Base-by-base conservation (phyloP, 75 land plant species). In the Selaginella moellendorffii region DNA sequence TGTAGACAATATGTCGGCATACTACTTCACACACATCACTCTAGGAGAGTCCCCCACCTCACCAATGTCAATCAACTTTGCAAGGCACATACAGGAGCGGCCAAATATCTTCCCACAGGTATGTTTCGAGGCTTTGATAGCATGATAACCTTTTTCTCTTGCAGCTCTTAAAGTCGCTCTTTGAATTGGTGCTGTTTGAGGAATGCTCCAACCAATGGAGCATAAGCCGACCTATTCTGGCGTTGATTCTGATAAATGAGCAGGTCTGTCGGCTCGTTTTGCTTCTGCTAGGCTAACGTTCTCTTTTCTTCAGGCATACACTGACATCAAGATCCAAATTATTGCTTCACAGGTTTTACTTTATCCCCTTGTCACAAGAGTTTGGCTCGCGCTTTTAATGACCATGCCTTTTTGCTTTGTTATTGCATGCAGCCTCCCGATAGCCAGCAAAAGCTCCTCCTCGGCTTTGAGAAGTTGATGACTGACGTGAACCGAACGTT, bases 181-280 rank as follows among this genome's bases (percentile, higher is more conserved):
- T 91, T 74, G 97, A 91, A 68, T 80, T 87, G 59, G 83, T 87
- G 27, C 59, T 91, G 36, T 91, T 84, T 72, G 97, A 91, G 74
- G 97, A 91, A 28, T 87, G 80, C 66, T 76, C 83, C 22, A 87
- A 84, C 53, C 93, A 85, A 54, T 91, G 93, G 93, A 87, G 93
- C 73, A 79, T 91, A 61, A 87, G 97, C 73, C 72, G 93, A 54
- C 93, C 97, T 58, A 87, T 91, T 85, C 71, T 91, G 27, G 82
- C 88, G 67, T 74, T 91, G 30, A 87, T 87, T 64, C 79, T 91
- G 30, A 76, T 87, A 10, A 91, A 75, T 79, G 93, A 87, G 67
- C 93, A 88, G 88, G 93, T 88, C 10, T 36, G 46, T 36, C 46
- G 5, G 46, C 14, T 5, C 14, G 46, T 14, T 5, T 36, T 36